A percentile compares a stretch with the other conserved stretches of the same genome.
These are phyloP conservation scores for Chrysoporthe austroafricana DNA, from an alignment of 2,329 filamentous ascomycete genomes.

Conservation along the genomic window DNA sequence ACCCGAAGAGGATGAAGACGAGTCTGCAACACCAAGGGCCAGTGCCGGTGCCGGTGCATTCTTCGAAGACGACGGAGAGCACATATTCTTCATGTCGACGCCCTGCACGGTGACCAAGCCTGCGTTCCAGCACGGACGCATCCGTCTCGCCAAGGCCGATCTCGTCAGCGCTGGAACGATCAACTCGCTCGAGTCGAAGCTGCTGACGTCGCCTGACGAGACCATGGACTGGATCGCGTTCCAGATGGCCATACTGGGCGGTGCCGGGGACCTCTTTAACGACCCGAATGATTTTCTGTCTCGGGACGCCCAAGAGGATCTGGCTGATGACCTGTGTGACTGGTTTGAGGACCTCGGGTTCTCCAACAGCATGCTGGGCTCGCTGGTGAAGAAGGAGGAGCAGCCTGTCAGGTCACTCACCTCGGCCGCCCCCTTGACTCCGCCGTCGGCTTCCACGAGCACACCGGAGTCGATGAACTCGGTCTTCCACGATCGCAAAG, in stretches of 20 bases:
- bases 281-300: constrained; percentile 48
- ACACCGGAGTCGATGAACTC: constrained; percentile 15
- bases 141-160: constrained; percentile 54
- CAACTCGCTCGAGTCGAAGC: constrained; percentile 32
- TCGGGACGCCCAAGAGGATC: constrained; percentile 31
- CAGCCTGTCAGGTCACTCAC: background rate
- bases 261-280: constrained; percentile 54
- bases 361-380: constrained; percentile 42
- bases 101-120: constrained; percentile 54
- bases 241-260: constrained; percentile 66
- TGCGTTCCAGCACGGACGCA: constrained; percentile 57
- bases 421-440: background rate
- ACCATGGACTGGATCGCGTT: constrained; percentile 67
- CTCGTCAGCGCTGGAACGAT: constrained; percentile 32
- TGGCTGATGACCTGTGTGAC: constrained; percentile 48
- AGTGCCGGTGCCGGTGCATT: constrained; percentile 8
- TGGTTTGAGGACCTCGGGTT: constrained; percentile 60
- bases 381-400: constrained; percentile 37
- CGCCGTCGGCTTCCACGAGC: constrained; percentile 3
- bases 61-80: constrained; percentile 42
- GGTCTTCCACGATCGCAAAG: constrained; percentile 22
- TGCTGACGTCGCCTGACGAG: constrained; percentile 50
- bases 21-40: constrained; percentile 23
- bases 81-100: constrained; percentile 52
- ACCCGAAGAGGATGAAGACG: background rate